phyloP scores from a whole-genome alignment of 2,329 filamentous ascomycete species.

The Aspergillus arachidicola region DNA sequence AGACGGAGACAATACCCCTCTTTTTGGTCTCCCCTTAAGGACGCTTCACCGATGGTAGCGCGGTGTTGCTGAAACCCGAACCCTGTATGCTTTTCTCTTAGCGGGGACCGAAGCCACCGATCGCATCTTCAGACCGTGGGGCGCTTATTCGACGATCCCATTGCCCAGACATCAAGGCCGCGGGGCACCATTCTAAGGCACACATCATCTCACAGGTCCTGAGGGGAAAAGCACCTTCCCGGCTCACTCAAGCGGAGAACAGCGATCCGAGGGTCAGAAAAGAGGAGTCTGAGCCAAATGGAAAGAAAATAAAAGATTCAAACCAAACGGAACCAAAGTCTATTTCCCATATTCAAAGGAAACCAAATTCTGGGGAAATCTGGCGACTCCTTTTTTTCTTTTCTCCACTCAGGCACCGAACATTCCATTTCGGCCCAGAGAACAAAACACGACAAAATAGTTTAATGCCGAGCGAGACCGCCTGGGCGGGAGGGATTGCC shows the following conservation, averaged over 20 bases:
- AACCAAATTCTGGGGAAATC: neutral
- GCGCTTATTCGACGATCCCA: constrained; percentile 10
- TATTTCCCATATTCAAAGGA: neutral
- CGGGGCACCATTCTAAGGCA: constrained; percentile 8
- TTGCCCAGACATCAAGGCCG: constrained; percentile 9
- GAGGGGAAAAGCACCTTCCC: neutral
- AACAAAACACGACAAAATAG: neutral
- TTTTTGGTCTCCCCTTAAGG: neutral
- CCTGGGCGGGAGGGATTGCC: neutral
- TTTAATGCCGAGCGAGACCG: neutral
- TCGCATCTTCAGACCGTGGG: constrained; percentile 10
- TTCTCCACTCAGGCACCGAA: constrained; percentile 3
- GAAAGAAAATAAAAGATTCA: too few species aligned
- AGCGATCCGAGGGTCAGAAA: constrained; percentile 4
- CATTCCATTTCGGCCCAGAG: neutral
- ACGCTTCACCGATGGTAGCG: neutral
- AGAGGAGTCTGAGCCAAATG: too few species aligned
- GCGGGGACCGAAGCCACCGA: constrained; percentile 7
- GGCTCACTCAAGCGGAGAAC: constrained; percentile 6
- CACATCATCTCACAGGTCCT: constrained; percentile 3
- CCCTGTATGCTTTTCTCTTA: neutral
- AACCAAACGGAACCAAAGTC: neutral
- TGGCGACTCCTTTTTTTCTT: too few species aligned
- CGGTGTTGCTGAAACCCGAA: constrained; percentile 5
- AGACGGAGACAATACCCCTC: constrained; percentile 5